Conservation (phyloP, 2,329 filamentous ascomycete species). For the Calonectria fujianensis region DNA sequence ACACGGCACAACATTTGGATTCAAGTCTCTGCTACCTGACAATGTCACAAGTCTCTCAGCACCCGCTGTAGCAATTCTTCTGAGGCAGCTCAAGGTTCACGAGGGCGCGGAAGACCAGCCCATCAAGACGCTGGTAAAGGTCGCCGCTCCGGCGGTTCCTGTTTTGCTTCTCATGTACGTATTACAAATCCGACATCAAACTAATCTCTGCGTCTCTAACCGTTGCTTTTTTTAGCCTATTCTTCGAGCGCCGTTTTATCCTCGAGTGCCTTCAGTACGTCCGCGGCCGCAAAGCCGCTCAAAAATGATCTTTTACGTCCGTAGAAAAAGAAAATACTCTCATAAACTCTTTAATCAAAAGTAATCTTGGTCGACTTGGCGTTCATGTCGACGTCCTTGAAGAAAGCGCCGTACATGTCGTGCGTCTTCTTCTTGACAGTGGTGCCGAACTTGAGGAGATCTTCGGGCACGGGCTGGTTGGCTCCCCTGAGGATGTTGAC, state of each 20-base stretch:
- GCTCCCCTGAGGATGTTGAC: conserved; percentile 97
- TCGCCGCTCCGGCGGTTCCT: conserved; percentile 69
- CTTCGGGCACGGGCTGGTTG: conserved; percentile 91
- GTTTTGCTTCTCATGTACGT: conserved; percentile 78
- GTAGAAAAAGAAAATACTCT: conserved; percentile 41
- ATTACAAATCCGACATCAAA: conserved; percentile 45
- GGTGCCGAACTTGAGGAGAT: conserved; percentile 94
- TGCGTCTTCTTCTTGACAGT: conserved; percentile 99
- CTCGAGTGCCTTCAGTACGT: conserved; percentile 69
- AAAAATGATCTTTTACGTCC: conserved; percentile 48
- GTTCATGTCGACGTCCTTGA: conserved; percentile 89
- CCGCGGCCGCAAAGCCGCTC: conserved; percentile 57
- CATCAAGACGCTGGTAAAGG: conserved; percentile 64
- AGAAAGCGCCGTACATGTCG: conserved; percentile 95
- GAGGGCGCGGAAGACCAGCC: conserved; percentile 54
- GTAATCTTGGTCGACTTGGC: conserved; percentile 94
- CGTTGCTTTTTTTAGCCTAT: conserved; percentile 63
- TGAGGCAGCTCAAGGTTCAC: conserved; percentile 53
- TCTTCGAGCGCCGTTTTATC: conserved; percentile 74
- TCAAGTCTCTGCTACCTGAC: conserved; percentile 55
- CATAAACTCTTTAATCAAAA: conserved; percentile 81
- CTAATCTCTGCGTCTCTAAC: conserved; percentile 51
- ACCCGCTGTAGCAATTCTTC: conserved; percentile 54
- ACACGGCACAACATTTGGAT: conserved; percentile 61
- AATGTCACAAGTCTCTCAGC: conserved; percentile 49